Conservation (phyloP, 257 asterid genomes). For the Orobanche coerulescens region DNA sequence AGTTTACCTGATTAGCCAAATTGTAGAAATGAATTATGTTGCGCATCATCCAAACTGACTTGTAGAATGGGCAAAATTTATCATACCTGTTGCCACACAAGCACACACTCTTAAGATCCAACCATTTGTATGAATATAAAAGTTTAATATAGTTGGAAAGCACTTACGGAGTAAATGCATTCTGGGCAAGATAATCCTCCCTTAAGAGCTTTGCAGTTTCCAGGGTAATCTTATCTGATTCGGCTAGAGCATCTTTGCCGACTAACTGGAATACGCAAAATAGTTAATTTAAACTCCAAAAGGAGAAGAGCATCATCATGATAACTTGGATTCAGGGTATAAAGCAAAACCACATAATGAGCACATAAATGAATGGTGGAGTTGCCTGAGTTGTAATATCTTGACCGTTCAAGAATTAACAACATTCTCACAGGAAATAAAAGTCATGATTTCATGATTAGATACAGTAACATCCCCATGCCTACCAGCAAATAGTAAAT, state of each 20-base stretch:
- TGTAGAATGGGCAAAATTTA: constrained; percentile 95
- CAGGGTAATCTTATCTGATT: constrained; percentile 87
- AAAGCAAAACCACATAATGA: neutral
- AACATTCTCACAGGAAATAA: neutral
- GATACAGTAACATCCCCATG: neutral
- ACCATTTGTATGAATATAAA: neutral
- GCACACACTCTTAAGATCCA: neutral
- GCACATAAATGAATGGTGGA: neutral
- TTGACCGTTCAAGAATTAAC: neutral
- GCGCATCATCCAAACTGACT: constrained; percentile 99
- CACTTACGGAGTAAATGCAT: constrained; percentile 95
- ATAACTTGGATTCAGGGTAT: neutral
- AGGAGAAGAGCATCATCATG: neutral
- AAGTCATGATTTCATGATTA: neutral
- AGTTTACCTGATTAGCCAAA: constrained; percentile 91
- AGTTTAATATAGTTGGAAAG: constrained; percentile 9
- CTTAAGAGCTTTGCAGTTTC: constrained; percentile 99
- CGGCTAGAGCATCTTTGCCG: constrained; percentile 98
- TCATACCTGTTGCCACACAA: constrained; percentile 60
- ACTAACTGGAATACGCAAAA: constrained; percentile 67
- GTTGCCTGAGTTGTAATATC: too few relatives aligned
- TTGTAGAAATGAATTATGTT: constrained; percentile 91
- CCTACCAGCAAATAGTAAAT: neutral
- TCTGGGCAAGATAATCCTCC: constrained; percentile 99
- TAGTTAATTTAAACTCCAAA: constrained; percentile 10